These are phyloP conservation scores for Phytophthora hibernalis DNA, from an alignment of 352 stramenopile species.

Conservation along the genomic window DNA sequence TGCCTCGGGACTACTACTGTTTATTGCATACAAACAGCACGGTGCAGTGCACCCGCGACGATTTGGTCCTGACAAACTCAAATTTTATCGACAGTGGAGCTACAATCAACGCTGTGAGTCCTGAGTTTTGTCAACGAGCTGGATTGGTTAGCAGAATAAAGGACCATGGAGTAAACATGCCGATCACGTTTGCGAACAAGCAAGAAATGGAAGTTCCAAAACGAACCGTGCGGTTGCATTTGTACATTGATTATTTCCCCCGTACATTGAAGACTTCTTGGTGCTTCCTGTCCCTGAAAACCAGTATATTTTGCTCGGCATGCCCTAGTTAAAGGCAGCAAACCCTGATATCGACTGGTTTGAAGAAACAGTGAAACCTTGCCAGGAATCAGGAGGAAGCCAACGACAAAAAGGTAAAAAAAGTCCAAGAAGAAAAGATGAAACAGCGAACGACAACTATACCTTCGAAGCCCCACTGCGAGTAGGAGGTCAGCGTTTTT, in stretches of 20 bases:
- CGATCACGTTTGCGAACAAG: conserved; percentile 9
- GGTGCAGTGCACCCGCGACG: too few species aligned
- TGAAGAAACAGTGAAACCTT: conserved; percentile 1
- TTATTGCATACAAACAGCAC: too few species aligned
- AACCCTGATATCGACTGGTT: conserved; percentile 27
- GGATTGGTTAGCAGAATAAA: conserved; percentile 1
- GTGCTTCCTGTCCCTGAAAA: conserved; percentile 16
- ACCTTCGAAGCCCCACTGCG: not conserved
- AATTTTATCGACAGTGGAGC: conserved; percentile 29
- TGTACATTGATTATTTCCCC: conserved; percentile 13
- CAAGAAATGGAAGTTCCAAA: conserved; percentile 7
- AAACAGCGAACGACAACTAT: not conserved
- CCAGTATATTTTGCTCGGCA: conserved; percentile 17
- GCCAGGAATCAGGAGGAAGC: not conserved
- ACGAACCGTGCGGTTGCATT: conserved; percentile 4
- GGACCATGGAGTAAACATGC: conserved; percentile 7
- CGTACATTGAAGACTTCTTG: conserved; percentile 7
- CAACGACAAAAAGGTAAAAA: not conserved
- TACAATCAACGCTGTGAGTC: conserved; percentile 19
- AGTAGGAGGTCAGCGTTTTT: not conserved
- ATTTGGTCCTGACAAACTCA: too few species aligned
- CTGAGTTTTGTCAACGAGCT: conserved; percentile 8
- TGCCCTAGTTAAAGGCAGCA: conserved; percentile 8
- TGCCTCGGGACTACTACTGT: not conserved
- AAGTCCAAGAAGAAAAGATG: too few species aligned